A percentile compares a stretch with the other conserved stretches of the same genome.
Conservation (phyloP, 352 stramenopile genomes). For the Pythium volutum region DNA sequence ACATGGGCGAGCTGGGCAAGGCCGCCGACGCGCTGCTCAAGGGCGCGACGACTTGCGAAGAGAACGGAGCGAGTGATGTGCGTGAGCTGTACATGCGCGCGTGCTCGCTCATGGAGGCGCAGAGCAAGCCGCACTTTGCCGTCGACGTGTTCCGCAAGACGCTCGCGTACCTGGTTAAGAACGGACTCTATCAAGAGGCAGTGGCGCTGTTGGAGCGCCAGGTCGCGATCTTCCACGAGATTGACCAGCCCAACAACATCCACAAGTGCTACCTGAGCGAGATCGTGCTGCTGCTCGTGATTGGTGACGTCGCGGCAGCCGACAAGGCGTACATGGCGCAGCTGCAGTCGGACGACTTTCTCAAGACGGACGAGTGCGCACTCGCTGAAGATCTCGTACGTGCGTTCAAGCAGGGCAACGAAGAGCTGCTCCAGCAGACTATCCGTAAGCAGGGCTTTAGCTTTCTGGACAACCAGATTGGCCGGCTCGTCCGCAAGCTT, state of each 20-base stretch:
- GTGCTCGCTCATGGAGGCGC: constrained; percentile 71
- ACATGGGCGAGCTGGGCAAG: constrained; percentile 84
- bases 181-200: constrained; percentile 39
- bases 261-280: constrained; percentile 76
- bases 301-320: constrained; percentile 65
- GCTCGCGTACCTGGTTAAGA: constrained; percentile 67
- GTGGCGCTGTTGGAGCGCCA: constrained; percentile 52
- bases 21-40: constrained; percentile 76
- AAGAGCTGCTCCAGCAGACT: constrained; percentile 65
- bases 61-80: constrained; percentile 44
- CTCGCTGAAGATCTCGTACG: constrained; percentile 73
- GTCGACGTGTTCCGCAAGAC: constrained; percentile 81
- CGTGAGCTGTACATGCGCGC: constrained; percentile 58
- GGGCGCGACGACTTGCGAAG: constrained; percentile 46
- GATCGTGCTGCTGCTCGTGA: constrained; percentile 53
- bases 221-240: constrained; percentile 50
- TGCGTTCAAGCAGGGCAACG: constrained; percentile 75
- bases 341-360: constrained; percentile 71
- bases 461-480: constrained; percentile 79
- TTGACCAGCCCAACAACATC: constrained; percentile 65
- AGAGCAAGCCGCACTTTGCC: constrained; percentile 81
- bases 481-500: constrained; percentile 61
- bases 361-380: constrained; percentile 74
- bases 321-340: constrained; percentile 75
- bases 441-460: constrained; percentile 74